Conservation (phyloP, 2,329 filamentous ascomycete genomes). For the Fusarium piperis region DNA sequence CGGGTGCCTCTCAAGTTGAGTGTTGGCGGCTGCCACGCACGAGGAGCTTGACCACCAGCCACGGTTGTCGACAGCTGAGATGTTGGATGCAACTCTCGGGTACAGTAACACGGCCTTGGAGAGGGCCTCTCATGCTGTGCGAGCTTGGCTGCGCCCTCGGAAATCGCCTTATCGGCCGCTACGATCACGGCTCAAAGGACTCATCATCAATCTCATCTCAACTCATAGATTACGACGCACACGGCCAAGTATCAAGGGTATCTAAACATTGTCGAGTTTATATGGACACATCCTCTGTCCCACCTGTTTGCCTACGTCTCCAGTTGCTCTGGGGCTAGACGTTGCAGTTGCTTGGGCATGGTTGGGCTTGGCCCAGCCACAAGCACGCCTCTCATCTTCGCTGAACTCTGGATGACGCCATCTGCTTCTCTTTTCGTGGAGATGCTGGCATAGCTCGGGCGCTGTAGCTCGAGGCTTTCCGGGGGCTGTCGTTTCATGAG, state of each 20-base stretch:
- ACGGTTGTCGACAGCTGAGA: conserved; percentile 13
- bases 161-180: conserved; percentile 6
- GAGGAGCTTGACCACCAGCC: conserved; percentile 17
- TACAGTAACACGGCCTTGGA: neutral
- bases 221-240: neutral
- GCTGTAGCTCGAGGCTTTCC: conserved; percentile 33
- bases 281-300: conserved; percentile 2
- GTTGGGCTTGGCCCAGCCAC: conserved; percentile 17
- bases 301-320: neutral
- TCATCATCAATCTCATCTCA: neutral
- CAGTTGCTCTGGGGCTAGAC: neutral
- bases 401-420: conserved; percentile 21
- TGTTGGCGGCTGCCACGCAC: neutral
- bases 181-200: neutral
- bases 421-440: conserved; percentile 1
- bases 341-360: conserved; percentile 1
- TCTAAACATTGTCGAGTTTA: neutral
- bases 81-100: neutral
- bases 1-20: neutral
- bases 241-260: neutral
- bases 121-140: neutral
- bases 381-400: conserved; percentile 8
- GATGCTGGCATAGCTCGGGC: conserved; percentile 1
- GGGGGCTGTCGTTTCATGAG: conserved; percentile 3
- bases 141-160: neutral